Base-by-base conservation (phyloP, 2,329 filamentous ascomycete genomes). In the Penicillium sp. region DNA sequence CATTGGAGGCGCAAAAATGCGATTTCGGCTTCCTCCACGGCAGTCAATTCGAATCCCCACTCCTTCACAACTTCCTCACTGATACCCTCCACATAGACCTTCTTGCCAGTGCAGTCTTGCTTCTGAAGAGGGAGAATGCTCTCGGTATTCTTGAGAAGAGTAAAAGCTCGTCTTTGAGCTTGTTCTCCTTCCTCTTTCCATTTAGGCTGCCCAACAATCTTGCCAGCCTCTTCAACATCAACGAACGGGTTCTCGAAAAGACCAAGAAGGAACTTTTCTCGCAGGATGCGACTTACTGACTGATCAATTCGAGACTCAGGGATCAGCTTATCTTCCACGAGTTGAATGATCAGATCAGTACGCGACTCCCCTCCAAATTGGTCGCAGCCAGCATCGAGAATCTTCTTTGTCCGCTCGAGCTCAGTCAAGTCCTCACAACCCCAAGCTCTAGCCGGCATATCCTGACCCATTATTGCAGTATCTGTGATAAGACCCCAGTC, bases 401-500 rank as follows among this genome's bases (percentile, higher is more conserved):
- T 73, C 58, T 69, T 77, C 16, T 66, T 72, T 4, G 68, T 74
- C 9, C 80, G 71, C 57, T 83, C 70, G 1, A 77, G 62, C 54
- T 74, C 77, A 21, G 64, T 77, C 1, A 80, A 66, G 50, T 76
- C 65, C 59, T 84, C 80, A 1, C 79, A 73, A 1, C 81, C 82
- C 80, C 82, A 84, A 21, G 45, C 45, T 10, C 45, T 26, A 14
- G 45, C 45, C 11, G 45, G 45, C 45, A 47, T 47, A 21, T 31
- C 16, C 21, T 47, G 45, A 11, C 78, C 80, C 0, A 61, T 27
- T 29, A 82, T 77, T 1, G 67, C 57, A 0, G 65, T 63, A 46
- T 82, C 78, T 0, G 81, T 83, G 22, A 84, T 73, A 3, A 84
- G 71, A 1, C 80, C 80, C 82, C 82, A 84, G 57, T 84, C 82